Conservation (phyloP, 768 basidiomycete genomes). For the Boletus pseudo-olivaceus region DNA sequence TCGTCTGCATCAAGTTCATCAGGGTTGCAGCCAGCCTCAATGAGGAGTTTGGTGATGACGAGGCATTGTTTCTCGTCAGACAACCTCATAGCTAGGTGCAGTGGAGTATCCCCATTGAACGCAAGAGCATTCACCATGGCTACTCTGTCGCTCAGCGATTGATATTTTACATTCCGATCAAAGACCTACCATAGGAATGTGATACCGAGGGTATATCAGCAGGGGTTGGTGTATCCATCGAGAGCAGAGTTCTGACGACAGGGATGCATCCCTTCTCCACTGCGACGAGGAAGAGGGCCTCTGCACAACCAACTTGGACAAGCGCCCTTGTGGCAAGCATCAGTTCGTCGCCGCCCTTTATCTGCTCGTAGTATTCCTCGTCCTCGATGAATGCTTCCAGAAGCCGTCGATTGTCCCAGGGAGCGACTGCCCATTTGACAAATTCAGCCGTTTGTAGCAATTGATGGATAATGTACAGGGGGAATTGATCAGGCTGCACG, state of each 20-base stretch:
- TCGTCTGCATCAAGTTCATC: not conserved
- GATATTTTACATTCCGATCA: rapidly evolving
- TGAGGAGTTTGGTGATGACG: not conserved
- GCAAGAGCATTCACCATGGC: not conserved
- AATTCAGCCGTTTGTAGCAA: conserved; percentile 3
- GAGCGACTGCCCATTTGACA: not conserved
- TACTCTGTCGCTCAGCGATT: not conserved
- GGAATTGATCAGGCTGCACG: not conserved
- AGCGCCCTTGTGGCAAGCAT: not conserved
- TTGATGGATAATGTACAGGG: not conserved
- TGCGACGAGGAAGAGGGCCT: conserved; percentile 3
- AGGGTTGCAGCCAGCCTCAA: not conserved
- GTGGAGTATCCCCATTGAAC: conserved; percentile 7
- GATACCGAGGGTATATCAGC: not conserved
- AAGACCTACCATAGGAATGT: not conserved
- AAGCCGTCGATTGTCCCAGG: conserved; percentile 3
- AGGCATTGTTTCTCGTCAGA: conserved; percentile 5
- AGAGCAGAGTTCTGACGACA: not conserved
- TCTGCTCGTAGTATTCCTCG: not conserved
- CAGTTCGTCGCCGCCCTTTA: not conserved
- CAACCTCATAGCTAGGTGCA: not conserved
- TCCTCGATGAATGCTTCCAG: conserved; percentile 1
- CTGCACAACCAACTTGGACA: not conserved
- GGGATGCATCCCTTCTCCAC: conserved; percentile 4
- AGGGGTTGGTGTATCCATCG: not conserved